Conservation (phyloP, 2,329 filamentous ascomycete species). For the Hymenoscyphus salicellus region DNA sequence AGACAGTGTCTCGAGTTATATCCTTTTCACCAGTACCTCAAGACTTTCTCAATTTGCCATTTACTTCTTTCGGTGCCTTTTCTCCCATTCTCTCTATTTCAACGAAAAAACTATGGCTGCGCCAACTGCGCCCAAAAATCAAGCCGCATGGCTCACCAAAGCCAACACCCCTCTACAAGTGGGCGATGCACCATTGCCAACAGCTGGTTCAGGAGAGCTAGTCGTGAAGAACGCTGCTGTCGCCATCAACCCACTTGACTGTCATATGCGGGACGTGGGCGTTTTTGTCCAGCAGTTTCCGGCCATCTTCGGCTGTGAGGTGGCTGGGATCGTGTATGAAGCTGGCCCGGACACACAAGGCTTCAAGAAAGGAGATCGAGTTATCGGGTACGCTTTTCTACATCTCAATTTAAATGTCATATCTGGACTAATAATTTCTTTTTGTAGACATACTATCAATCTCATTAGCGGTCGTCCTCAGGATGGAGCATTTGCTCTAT, state of each 20-base stretch:
- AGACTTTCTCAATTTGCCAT: not conserved
- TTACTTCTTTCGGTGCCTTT: not conserved
- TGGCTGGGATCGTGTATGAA: slow-evolving; percentile 52
- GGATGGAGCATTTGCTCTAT: slow-evolving; percentile 33
- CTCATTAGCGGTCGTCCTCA: slow-evolving; percentile 1
- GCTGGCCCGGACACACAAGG: slow-evolving; percentile 46
- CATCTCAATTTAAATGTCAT: not conserved
- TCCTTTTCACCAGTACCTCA: not conserved
- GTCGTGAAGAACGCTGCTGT: slow-evolving; percentile 40
- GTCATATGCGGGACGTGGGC: slow-evolving; percentile 14
- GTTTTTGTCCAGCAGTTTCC: slow-evolving; percentile 28
- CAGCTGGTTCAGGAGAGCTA: slow-evolving; percentile 38
- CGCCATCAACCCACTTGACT: slow-evolving; percentile 45
- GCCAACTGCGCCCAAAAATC: slow-evolving; percentile 12
- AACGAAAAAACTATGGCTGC: not conserved
- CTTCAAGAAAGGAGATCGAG: slow-evolving; percentile 52
- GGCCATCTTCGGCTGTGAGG: slow-evolving; percentile 50
- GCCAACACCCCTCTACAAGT: slow-evolving; percentile 37
- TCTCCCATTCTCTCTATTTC: not conserved
- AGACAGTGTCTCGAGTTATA: not conserved
- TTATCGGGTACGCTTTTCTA: slow-evolving; percentile 30
- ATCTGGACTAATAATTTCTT: not conserved
- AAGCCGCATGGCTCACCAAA: slow-evolving; percentile 26
- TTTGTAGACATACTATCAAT: slow-evolving; percentile 28
- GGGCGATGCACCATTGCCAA: slow-evolving; percentile 37